A percentile compares a stretch with the other conserved stretches of the same genome.
phyloP scores from a whole-genome alignment of 1,139 yeast species.

The Wickerhamomyces sp. region DNA sequence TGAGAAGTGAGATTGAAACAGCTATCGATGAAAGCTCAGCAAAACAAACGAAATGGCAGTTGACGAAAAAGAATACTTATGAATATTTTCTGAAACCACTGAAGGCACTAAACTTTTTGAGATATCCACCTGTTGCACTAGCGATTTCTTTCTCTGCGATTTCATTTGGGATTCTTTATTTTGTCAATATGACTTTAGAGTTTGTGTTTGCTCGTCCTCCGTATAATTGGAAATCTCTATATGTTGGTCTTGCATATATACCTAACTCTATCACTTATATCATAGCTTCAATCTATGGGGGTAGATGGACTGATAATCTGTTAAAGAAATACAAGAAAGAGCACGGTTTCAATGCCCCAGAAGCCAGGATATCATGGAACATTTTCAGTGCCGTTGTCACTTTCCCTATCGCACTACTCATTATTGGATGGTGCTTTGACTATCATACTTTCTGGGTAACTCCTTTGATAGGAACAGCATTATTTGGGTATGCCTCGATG shows the following conservation, averaged over 20 bases:
- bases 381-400: constrained; percentile 57
- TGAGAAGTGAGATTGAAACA: constrained; percentile 24
- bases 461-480: constrained; percentile 72
- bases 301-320: constrained; percentile 70
- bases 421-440: constrained; percentile 80
- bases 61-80: constrained; percentile 28
- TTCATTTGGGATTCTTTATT: constrained; percentile 64
- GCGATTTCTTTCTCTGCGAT: constrained; percentile 62
- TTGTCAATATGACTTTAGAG: constrained; percentile 71
- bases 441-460: constrained; percentile 66
- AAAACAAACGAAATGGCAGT: constrained; percentile 10
- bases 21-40: constrained; percentile 21
- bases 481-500: constrained; percentile 83
- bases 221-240: constrained; percentile 59
- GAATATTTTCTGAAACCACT: constrained; percentile 41
- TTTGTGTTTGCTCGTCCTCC: constrained; percentile 59
- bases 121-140: constrained; percentile 69
- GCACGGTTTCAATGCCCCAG: constrained; percentile 67
- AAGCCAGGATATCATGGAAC: constrained; percentile 75
- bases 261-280: constrained; percentile 81
- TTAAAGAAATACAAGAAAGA: constrained; percentile 51
- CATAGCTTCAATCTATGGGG: constrained; percentile 70
- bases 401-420: constrained; percentile 61
- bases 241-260: constrained; percentile 72
- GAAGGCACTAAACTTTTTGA: constrained; percentile 46